These are phyloP conservation scores for Boeremia exigua DNA, from an alignment of 2,329 filamentous ascomycete genomes.

Conservation along the genomic window DNA sequence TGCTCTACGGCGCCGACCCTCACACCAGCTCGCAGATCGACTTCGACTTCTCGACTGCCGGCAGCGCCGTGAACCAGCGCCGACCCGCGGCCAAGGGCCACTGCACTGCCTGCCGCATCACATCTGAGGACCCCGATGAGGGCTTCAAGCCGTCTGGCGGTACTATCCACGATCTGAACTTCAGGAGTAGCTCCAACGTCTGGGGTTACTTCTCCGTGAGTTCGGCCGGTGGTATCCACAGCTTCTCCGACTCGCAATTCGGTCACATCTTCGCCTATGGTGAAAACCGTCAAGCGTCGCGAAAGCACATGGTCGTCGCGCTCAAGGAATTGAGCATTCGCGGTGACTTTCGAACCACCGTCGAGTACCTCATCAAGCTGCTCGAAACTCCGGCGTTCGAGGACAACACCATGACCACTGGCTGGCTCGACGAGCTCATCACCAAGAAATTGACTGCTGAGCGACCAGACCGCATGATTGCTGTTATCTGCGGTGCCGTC, in stretches of 20 bases:
- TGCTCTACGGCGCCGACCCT: constrained; percentile 94
- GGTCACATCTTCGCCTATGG: constrained; percentile 99
- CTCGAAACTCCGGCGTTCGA: constrained; percentile 98
- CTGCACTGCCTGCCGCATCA: constrained; percentile 98
- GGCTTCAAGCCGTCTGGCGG: constrained; percentile 99
- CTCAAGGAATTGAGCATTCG: constrained; percentile 99
- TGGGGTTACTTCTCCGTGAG: constrained; percentile 99
- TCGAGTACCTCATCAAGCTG: constrained; percentile 98
- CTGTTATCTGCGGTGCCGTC: constrained; percentile 93
- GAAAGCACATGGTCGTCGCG: constrained; percentile 99
- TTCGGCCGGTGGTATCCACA: constrained; percentile 96
- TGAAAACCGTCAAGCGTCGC: constrained; percentile 92
- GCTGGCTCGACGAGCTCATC: constrained; percentile 98
- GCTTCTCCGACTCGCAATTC: constrained; percentile 98
- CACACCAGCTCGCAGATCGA: constrained; percentile 87
- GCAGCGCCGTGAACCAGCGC: constrained; percentile 82
- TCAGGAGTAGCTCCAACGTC: constrained; percentile 97
- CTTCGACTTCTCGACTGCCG: constrained; percentile 91
- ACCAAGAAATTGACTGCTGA: constrained; percentile 97
- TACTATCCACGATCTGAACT: constrained; percentile 99
- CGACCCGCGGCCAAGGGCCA: constrained; percentile 93
- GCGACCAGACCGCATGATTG: constrained; percentile 89
- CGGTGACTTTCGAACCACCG: constrained; percentile 97
- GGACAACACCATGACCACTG: constrained; percentile 98
- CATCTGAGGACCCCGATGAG: constrained; percentile 97